Base-by-base conservation (phyloP, 352 stramenopile genomes). In the Phytophthora chlamydospora region DNA sequence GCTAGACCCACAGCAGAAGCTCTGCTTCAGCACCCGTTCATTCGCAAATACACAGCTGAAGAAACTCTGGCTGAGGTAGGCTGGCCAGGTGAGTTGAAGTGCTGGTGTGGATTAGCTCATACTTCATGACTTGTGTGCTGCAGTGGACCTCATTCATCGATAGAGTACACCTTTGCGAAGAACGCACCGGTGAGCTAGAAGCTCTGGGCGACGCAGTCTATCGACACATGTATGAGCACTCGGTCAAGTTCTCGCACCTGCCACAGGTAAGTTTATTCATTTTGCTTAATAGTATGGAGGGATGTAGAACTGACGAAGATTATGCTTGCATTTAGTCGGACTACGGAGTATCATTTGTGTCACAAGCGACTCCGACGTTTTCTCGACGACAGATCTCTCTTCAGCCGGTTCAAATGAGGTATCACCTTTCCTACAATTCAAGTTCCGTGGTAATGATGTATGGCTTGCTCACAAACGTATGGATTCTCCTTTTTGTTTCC, bases 351-450 rank as follows among this genome's bases (percentile, higher is more conserved):
- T 93, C 86, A 2, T 92, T 95, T 35, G 66, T 89, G 8, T 81
- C 82, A n/a, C 77, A 83, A 72, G 73, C 68, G 3, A 78, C 73
- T 4, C 71, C 76, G 6, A 69, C 78, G 11, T 83, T 85, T 43
- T 80, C 75, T 59, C 70, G 83, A 24, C 72, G 80, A 40, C 55
- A 87, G 32, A 75, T 92, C 24, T 86, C 79, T 11, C 79, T 95
- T 39, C 75, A 89, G 11, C 83, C 83, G 9, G 79, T 95, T 10
- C 79, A 93, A 70, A 90, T 90, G 77, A 95, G 85, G 82, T 91
- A 57, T 43, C 13, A 33, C 7, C 32, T 19, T 12, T 40, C 24
- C 2, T 40, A 53, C 3, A 47, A 29, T 29, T 29, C 24, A 29
- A 29, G 24, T 29, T 4, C 24, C 24, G 2, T 29, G 2, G 24